Evolutionary conservation across 2,329 filamentous ascomycete species (phyloP), one percentile per base, ranked within the genome.

Genomic region (Aspergillus flavus): DNA sequence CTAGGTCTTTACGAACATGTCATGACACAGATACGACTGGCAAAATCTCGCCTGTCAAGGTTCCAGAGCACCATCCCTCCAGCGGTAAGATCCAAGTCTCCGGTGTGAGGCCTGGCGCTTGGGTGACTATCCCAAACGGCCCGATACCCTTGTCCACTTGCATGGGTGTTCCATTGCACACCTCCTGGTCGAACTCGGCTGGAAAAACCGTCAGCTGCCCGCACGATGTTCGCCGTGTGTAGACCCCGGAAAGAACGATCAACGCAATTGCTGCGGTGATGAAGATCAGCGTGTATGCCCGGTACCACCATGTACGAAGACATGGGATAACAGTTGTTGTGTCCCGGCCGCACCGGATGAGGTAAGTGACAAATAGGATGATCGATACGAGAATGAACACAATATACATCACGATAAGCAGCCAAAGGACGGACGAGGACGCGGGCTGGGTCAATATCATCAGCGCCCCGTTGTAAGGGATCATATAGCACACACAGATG

Each of bases 51-150:
- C 53, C 43, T 1, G 41, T 46, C 43, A 61, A 26, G 4, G 52
- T 61, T 28, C 59, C 59, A 28, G 59, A 61, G 26, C 59, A 61
- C 59, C 59, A 61, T 3, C 59, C 59, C 3, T 61, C 19, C 4
- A 61, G 21, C n/a, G 52, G 59, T 14, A 57, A n/a, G 50, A 61
- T 28, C 50, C 52, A 61, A 11, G 39, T 61, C 16, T 30, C 16
- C 9, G 58, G 58, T 5, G 34, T 46, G 16, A 61, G 34, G 1
- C 6, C 52, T 19, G 48, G 30, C 41, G 26, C 23, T 16, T 32
- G 41, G 32, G 45, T 57, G 6, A 50, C 11, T 43, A 61, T 28
- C 9, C 39, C 52, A 16, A 57, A 32, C 10, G 57, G 45, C 4
- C 57, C 57, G 1, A 23, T 6, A 5, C 12, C 32, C n/a, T 12